phyloP scores from a whole-genome alignment of 345 rosid genomes.

The Hibiscus trionum region DNA sequence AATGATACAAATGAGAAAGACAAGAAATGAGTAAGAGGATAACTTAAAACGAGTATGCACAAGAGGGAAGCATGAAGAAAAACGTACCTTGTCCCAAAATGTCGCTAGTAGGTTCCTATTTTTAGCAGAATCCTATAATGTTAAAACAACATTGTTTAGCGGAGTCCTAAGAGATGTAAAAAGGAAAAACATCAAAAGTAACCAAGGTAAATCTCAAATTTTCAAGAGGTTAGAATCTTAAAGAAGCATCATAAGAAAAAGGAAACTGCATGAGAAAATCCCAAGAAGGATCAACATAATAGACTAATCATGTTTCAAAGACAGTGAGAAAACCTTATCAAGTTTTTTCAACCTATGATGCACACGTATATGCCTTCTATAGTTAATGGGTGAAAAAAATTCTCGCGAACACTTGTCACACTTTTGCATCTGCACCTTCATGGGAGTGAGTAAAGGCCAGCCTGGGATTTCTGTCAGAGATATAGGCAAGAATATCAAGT shows the following conservation, averaged over 20 bases:
- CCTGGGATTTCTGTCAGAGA: conserved; percentile 52
- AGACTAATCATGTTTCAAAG: conserved; percentile 3
- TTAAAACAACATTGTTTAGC: conserved; percentile 12
- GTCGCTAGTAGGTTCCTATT: conserved; percentile 58
- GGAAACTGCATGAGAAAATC: neutral
- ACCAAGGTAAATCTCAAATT: conserved; percentile 3
- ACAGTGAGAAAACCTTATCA: conserved; percentile 53
- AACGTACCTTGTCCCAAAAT: conserved; percentile 80
- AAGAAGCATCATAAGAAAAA: neutral
- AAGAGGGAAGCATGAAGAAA: neutral
- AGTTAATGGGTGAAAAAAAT: conserved; percentile 77
- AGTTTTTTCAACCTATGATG: conserved; percentile 75
- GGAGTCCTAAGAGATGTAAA: conserved; percentile 1
- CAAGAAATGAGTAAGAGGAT: conserved; percentile 8
- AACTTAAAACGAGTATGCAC: conserved; percentile 2
- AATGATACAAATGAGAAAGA: conserved; percentile 20
- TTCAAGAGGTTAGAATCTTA: neutral
- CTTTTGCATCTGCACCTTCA: conserved; percentile 88
- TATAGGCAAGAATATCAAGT: conserved; percentile 16
- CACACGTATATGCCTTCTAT: conserved; percentile 80
- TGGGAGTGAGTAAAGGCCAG: conserved; percentile 84
- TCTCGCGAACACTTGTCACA: conserved; percentile 84
- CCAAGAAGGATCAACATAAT: neutral
- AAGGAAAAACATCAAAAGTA: neutral
- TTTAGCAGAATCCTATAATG: conserved; percentile 62